phyloP scores from a whole-genome alignment of 768 basidiomycete species.

The Suillus hirtellus region DNA sequence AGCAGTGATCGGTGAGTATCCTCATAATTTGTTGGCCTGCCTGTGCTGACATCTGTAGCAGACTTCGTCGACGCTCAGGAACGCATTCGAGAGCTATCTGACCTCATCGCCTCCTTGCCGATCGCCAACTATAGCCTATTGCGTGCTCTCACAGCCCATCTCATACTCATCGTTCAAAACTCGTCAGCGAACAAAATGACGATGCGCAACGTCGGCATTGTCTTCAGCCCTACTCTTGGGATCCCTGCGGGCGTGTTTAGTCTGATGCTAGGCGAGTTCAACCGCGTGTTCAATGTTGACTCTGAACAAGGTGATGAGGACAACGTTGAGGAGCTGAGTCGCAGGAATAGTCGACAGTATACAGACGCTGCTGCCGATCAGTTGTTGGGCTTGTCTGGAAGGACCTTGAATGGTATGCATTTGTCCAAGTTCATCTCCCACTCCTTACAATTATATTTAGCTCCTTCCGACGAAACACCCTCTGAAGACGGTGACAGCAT shows the following conservation, averaged over 20 bases:
- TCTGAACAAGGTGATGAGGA: conserved; percentile 29
- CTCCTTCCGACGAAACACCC: conserved; percentile 57
- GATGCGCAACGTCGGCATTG: conserved; percentile 97
- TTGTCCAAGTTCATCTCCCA: conserved; percentile 10
- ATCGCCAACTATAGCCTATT: conserved; percentile 92
- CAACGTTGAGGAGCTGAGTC: conserved; percentile 44
- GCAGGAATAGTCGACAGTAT: conserved; percentile 84
- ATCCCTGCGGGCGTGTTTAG: conserved; percentile 98
- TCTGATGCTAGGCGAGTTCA: conserved; percentile 91
- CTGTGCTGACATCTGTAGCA: conserved; percentile 34
- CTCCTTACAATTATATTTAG: conserved; percentile 23
- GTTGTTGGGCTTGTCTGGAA: conserved; percentile 74
- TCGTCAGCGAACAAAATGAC: conserved; percentile 95
- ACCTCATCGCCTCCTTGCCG: conserved; percentile 84
- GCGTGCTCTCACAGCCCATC: conserved; percentile 90
- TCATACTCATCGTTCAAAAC: conserved; percentile 94
- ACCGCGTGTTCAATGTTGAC: conserved; percentile 87
- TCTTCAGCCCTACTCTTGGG: conserved; percentile 95
- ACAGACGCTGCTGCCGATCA: conserved; percentile 81
- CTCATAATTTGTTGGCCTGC: conserved; percentile 18
- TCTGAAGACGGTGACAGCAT: conserved; percentile 71
- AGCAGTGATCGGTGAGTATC: conserved; percentile 79
- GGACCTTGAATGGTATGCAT: conserved; percentile 62
- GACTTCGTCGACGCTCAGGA: conserved; percentile 90
- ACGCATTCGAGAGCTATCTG: conserved; percentile 82